Evolutionary conservation across 352 stramenopile species (phyloP), one percentile per base, ranked within the genome.

Genomic region (Aphanomyces cochlioides): DNA sequence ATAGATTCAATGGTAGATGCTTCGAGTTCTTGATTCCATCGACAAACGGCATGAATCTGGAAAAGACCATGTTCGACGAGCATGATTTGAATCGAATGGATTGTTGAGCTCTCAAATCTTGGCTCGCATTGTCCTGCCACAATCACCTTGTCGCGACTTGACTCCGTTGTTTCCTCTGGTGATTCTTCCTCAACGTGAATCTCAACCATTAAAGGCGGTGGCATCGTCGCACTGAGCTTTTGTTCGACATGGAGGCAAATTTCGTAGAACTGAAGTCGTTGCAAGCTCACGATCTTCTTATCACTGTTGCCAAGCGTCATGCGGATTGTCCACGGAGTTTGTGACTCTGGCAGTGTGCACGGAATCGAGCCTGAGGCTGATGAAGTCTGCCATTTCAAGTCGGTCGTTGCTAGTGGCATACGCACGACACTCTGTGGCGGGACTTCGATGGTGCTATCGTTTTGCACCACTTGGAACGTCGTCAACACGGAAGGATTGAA

Each of bases 71-170:
- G n/a, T 37, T 28, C 28, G 28, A 61, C 19, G 6, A 37, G 28
- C 54, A 61, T 61, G 19, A 61, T 37, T 37, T 61, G 54, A 12
- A 61, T 15, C 17, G 28, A 28, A 61, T 61, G 54, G 5, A 10
- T 19, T 1, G 19, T 39, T 3, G 17, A 12, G 17, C 7, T 37
- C 10, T 40, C 5, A 12, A 37, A 12, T 41, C 36, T 7, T 12
- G 13, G 37, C n/a, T 7, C 15, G 28, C 39, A 41, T 37, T 61
- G 54, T n/a, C 54, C 54, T 41, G 54, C 54, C 34, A 61, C 54
- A 37, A 61, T 6, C 15, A 61, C 13, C 5, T 61, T 61, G 15
- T 39, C 28, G 15, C 12, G 39, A 6, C 19, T 19, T 61, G 19
- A 7, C 19, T 13, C 54, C 19, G 10, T n/a, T 17, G 6, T 6